Conservation (phyloP, 805 yeast genomes). For the Maudiozyma bulderi region DNA sequence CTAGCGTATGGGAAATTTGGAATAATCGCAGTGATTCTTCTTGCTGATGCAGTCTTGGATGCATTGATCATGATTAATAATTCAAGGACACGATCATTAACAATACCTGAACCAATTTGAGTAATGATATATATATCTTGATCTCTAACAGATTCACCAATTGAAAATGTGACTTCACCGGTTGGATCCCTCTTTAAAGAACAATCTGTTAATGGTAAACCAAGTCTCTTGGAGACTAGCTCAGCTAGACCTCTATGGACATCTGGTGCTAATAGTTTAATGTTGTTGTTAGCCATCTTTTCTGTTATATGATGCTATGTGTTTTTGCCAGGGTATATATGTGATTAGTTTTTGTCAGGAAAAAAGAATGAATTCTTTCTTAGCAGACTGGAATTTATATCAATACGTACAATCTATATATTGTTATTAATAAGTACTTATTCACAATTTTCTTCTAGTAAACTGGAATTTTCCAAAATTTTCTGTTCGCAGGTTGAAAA, state of each 20-base stretch:
- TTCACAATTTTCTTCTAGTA: too few species aligned
- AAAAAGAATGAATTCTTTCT: constrained; percentile 1
- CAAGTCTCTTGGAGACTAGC: constrained; percentile 52
- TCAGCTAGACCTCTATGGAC: constrained; percentile 61
- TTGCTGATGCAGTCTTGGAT: constrained; percentile 78
- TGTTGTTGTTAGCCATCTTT: constrained; percentile 66
- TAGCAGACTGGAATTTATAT: not conserved
- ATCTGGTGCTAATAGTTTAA: constrained; percentile 58
- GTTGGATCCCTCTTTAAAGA: constrained; percentile 57
- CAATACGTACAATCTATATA: not conserved
- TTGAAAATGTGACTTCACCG: constrained; percentile 68
- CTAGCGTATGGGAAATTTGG: constrained; percentile 82
- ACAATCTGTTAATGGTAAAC: constrained; percentile 50
- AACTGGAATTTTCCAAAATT: not conserved
- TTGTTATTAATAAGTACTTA: too few species aligned
- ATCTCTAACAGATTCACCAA: constrained; percentile 76
- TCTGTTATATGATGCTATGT: not conserved
- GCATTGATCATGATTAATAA: constrained; percentile 71
- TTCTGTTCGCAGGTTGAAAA: not conserved
- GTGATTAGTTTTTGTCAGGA: not conserved
- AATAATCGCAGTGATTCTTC: constrained; percentile 74
- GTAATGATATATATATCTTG: constrained; percentile 72
- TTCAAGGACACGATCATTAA: constrained; percentile 67
- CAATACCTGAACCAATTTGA: constrained; percentile 70
- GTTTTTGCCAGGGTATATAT: not conserved